Percentiles rank a stretch among this genome's conserved stretches.
phyloP scores from a whole-genome alignment of 106 monocot species.

The Posidonia australis region DNA sequence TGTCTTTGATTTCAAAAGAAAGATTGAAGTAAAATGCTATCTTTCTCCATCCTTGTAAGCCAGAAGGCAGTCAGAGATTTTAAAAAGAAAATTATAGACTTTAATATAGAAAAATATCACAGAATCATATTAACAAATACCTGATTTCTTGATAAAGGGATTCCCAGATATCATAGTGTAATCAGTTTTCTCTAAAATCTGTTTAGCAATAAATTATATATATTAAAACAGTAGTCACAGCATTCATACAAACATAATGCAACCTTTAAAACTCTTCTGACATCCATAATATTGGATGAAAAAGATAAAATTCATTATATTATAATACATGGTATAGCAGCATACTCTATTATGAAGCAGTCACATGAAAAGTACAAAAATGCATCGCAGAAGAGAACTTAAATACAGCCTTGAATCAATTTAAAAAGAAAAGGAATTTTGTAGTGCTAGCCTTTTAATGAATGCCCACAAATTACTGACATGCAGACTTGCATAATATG shows the following conservation, averaged over 20 bases:
- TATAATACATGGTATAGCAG: too few relatives aligned
- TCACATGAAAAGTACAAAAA: too few relatives aligned
- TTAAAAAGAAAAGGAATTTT: too few relatives aligned
- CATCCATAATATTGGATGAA: too few relatives aligned
- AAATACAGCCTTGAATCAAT: too few relatives aligned
- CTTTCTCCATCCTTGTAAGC: conserved; percentile 81
- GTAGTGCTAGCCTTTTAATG: too few relatives aligned
- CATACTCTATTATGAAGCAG: too few relatives aligned
- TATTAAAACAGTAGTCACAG: too few relatives aligned
- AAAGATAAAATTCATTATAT: too few relatives aligned
- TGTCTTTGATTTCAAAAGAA: conserved; percentile 92
- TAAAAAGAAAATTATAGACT: neutral
- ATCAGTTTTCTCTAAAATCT: conserved; percentile 96
- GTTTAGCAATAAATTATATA: conserved; percentile 9
- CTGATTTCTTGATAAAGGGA: conserved; percentile 87
- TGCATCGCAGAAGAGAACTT: too few relatives aligned
- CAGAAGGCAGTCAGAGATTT: neutral
- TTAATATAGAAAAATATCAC: neutral
- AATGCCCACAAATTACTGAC: too few relatives aligned
- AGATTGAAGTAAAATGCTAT: conserved; percentile 91
- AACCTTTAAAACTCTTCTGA: neutral
- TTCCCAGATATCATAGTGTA: conserved; percentile 69
- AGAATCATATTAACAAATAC: conserved; percentile 17
- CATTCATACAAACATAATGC: neutral
- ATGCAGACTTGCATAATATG: too few relatives aligned